These are phyloP conservation scores for Candida golubevii DNA, from an alignment of 805 yeast genomes.

Conservation along the genomic window DNA sequence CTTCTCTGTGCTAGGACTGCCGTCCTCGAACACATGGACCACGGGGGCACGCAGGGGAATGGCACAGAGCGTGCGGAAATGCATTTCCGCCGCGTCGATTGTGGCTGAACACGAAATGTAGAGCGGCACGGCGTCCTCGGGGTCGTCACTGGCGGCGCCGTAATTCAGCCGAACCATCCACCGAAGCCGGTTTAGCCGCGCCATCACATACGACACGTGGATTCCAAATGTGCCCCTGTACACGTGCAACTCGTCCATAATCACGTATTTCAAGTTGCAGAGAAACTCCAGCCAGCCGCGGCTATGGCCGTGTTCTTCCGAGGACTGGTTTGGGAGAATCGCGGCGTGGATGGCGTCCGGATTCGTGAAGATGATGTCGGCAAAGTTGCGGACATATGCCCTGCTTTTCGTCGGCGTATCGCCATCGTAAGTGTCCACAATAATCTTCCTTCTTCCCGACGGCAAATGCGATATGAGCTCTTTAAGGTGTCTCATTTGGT, in stretches of 20 bases:
- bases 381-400: slow-evolving; percentile 49
- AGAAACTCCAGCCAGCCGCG: slow-evolving; percentile 67
- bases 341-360: slow-evolving; percentile 92
- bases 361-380: slow-evolving; percentile 84
- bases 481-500: slow-evolving; percentile 79
- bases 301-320: slow-evolving; percentile 23
- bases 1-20: slow-evolving; percentile 82
- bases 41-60: slow-evolving; percentile 42
- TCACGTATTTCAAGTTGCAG: slow-evolving; percentile 60
- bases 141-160: slow-evolving; percentile 11
- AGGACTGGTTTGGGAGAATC: slow-evolving; percentile 65
- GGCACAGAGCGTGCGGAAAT: slow-evolving; percentile 74
- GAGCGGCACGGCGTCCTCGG: slow-evolving; percentile 29
- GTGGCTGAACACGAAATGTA: slow-evolving; percentile 96
- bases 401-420: slow-evolving; percentile 70
- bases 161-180: too few species aligned
- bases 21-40: slow-evolving; percentile 67
- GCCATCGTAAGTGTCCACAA: slow-evolving; percentile 87
- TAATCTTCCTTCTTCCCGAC: slow-evolving; percentile 33
- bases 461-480: slow-evolving; percentile 52
- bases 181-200: slow-evolving; percentile 64
- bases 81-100: slow-evolving; percentile 63
- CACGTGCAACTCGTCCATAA: slow-evolving; percentile 81
- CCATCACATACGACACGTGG: slow-evolving; percentile 80
- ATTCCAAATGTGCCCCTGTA: slow-evolving; percentile 91